Evolutionary conservation across 2,329 filamentous ascomycete species (phyloP).

Genomic region (Decorospora gaudefroyi): DNA sequence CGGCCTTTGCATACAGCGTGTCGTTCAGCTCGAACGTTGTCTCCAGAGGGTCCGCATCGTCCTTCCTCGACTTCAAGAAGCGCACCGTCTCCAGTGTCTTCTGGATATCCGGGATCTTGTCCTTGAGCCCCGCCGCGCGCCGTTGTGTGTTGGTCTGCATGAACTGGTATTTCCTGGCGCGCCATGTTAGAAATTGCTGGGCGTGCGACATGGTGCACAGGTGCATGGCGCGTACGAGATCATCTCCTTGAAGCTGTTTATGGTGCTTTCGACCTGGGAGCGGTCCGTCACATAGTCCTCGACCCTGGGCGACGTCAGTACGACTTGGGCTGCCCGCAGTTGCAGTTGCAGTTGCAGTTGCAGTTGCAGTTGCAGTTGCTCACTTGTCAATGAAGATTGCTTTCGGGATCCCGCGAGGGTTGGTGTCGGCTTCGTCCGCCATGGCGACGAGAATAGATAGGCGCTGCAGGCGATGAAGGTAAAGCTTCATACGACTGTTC

Average conservation of each 20-base stretch:
- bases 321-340: no score
- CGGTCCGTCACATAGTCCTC: conserved; percentile 83
- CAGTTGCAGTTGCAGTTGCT: neutral
- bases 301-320: no score
- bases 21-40: conserved; percentile 97
- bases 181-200: conserved; percentile 15
- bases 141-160: conserved; percentile 95
- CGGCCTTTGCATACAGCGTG: conserved; percentile 88
- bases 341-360: neutral
- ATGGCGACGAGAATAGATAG: conserved; percentile 24
- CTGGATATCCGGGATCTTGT: conserved; percentile 96
- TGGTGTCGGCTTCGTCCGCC: conserved; percentile 34
- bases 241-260: conserved; percentile 90
- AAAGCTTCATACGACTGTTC: conserved; percentile 32
- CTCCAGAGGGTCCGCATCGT: conserved; percentile 72
- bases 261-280: conserved; percentile 76
- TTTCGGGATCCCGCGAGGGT: conserved; percentile 13
- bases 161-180: conserved; percentile 93
- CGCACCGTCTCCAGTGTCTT: conserved; percentile 92
- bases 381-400: conserved; percentile 19
- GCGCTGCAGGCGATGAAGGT: conserved; percentile 20
- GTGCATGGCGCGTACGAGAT: conserved; percentile 68
- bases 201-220: neutral
- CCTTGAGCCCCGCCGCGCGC: conserved; percentile 77
- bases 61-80: conserved; percentile 78